Evolutionary conservation across 1,284 basidiomycete genomes (phyloP), one percentile per base, ranked within the genome.

Genomic region (Phellopilus nigrolimitatus): DNA sequence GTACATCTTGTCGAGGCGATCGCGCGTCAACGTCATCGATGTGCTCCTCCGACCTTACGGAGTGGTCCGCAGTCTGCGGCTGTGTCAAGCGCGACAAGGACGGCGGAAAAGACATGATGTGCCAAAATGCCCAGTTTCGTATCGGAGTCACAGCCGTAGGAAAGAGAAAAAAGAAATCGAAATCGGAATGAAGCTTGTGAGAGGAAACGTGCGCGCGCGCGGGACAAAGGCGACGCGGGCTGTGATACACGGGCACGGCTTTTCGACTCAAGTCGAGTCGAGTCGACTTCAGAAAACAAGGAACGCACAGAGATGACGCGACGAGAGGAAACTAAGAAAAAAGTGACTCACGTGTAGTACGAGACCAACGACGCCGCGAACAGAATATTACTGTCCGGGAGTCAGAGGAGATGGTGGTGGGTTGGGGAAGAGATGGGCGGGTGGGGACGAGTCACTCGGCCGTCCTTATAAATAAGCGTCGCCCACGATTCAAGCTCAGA

Each of bases 1-100:
- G 70, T 61, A 69, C 66, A 53, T 58, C 47, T 60, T 58, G 51
- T 56, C 43, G 62, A 50, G 61, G 57, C 65, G 60, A 59, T 66
- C 58, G 49, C 56, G 56, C 56, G 59, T 53, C 42, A 57, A 54
- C 50, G 53, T 54, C 53, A 54, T 56, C 57, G 54, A 54, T 55
- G 54, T 52, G 59, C 34, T 60, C 47, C 51, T 55, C 54, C 59
- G 56, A 61, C 60, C 58, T 49, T 42, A 49, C 48, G 51, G 46
- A 49, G 44, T 51, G 49, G 31, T 30, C 42, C 31, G 41, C 33
- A 22, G 19, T 13, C 44, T 47, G 31, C n/a, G 27, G 5, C 4
- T n/a, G n/a, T n/a, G n/a, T 44, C 27, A 17, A 13, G 17, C 19
- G 34, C 42, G 27, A 28, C 25, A 31, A 15, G 8, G 42, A 44